Evolutionary conservation across 2,329 filamentous ascomycete genomes (phyloP).

Genomic region (Aspergillus arachidicola): DNA sequence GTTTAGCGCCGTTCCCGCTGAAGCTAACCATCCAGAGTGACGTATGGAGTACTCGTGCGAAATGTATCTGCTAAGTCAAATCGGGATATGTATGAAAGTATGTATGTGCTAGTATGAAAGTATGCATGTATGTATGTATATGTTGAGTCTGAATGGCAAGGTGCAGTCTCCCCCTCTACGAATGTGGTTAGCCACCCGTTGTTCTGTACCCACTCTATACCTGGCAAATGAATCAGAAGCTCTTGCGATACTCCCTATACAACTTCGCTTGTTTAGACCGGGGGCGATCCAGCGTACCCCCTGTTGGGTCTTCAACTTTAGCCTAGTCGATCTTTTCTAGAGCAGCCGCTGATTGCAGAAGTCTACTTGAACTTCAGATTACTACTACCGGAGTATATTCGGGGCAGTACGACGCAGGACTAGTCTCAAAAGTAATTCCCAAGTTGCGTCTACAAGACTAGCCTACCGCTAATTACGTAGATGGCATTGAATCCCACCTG

Average conservation of each 20-base stretch:
- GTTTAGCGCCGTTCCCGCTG: conserved; percentile 21
- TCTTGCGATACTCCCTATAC: background rate
- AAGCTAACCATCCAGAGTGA: background rate
- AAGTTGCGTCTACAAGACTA: background rate
- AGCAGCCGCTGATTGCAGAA: conserved; percentile 19
- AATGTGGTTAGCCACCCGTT: background rate
- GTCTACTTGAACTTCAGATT: conserved; percentile 16
- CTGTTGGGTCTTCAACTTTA: conserved; percentile 10
- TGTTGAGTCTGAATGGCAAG: background rate
- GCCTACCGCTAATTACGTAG: conserved; percentile 12
- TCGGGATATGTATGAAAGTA: background rate
- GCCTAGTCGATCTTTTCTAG: conserved; percentile 19
- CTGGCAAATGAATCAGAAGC: background rate
- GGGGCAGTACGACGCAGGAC: background rate
- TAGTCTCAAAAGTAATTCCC: background rate
- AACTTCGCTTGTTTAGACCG: conserved; percentile 5
- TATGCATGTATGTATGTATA: background rate
- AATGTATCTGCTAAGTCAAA: background rate
- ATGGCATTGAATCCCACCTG: background rate
- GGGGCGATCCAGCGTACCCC: conserved; percentile 6
- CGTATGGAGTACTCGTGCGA: background rate
- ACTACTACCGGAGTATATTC: conserved; percentile 4
- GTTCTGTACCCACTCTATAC: background rate
- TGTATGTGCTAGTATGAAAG: background rate
- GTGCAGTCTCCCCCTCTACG: background rate